Percentiles rank a stretch among this genome's conserved stretches.
phyloP scores from a whole-genome alignment of 176 grass and related monocot genomes.

The Poa pratensis region DNA sequence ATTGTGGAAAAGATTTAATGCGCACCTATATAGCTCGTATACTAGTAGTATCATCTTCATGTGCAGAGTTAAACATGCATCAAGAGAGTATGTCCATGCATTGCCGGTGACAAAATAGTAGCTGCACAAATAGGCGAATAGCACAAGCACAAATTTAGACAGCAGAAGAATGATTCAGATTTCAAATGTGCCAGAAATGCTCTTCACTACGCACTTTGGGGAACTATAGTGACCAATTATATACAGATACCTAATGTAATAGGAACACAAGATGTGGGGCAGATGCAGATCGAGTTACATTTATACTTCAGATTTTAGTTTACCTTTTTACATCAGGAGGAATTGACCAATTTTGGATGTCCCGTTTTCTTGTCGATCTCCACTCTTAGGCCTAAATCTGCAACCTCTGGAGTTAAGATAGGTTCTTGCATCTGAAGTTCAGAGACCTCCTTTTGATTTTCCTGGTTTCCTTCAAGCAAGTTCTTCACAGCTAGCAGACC shows the following conservation, averaged over 20 bases:
- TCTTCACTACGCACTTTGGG: background rate
- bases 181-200: background rate
- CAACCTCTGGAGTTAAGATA: slow-evolving; percentile 76
- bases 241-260: too few relatives aligned
- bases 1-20: background rate
- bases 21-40: background rate
- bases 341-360: slow-evolving; percentile 79
- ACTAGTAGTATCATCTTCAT: slow-evolving; percentile 4
- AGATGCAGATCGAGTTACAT: too few relatives aligned
- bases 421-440: slow-evolving; percentile 80
- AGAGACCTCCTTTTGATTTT: slow-evolving; percentile 76
- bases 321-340: slow-evolving; percentile 51
- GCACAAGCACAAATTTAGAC: slow-evolving; percentile 16
- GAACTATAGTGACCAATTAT: background rate
- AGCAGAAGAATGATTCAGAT: background rate
- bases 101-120: background rate
- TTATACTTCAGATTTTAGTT: slow-evolving; percentile 26
- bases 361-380: slow-evolving; percentile 77
- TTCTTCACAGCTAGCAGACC: slow-evolving; percentile 75
- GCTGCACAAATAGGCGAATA: slow-evolving; percentile 1
- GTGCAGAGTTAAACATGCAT: background rate
- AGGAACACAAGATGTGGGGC: too few relatives aligned
- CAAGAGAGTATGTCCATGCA: background rate
- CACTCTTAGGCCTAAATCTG: slow-evolving; percentile 69
- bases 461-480: slow-evolving; percentile 83